Evolutionary conservation across 495 filamentous ascomycete species (phyloP), one percentile per base, ranked within the genome.

Genomic region (Penicillium chermesinum): DNA sequence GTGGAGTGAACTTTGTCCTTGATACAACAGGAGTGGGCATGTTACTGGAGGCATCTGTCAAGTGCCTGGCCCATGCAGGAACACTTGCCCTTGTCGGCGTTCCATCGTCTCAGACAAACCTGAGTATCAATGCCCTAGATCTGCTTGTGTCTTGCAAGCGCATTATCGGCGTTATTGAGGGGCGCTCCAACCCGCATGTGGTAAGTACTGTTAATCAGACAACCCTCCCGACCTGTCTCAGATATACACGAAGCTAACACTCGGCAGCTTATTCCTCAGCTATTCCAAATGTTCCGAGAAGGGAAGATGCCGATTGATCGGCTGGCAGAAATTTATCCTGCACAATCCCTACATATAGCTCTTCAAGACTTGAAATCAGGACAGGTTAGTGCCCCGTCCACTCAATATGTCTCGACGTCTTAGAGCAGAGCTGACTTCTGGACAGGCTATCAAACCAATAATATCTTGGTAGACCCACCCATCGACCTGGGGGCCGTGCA

Each of bases 51-150:
- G 57, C 47, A 1, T 55, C 65, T 36, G 52, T 73, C 12, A 57
- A 66, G 4, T 53, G 55, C 1, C 33, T 75, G 42, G 67, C 55
- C 1, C 62, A 67, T 42, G 57, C 53, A 12, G 73, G 73, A 0
- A 59, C 59, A 17, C 54, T 70, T 40, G 64, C 65, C n/a, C 64
- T 71, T 33, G 72, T 76, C 22, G 73, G 73, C 4, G 68, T 69
- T 9, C 57, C 71, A 0, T 66, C 69, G 32, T 39, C 56, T 13
- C 64, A 60, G n/a, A 50, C 63, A 7, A 57, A 63, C 27, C 39
- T 70, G 14, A 54, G 38, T 1, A 50, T 70, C 19, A 49, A 65
- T 38, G 59, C 64, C 0, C 18, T 62, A 32, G 51, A 57, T 5
- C 41, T 57, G 15, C 45, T 72, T 57, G 52, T 57, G 19, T 40